Evolutionary conservation across 2,329 filamentous ascomycete genomes (phyloP), one percentile per base, ranked within the genome.

Genomic region (Fusarium tuaranense): DNA sequence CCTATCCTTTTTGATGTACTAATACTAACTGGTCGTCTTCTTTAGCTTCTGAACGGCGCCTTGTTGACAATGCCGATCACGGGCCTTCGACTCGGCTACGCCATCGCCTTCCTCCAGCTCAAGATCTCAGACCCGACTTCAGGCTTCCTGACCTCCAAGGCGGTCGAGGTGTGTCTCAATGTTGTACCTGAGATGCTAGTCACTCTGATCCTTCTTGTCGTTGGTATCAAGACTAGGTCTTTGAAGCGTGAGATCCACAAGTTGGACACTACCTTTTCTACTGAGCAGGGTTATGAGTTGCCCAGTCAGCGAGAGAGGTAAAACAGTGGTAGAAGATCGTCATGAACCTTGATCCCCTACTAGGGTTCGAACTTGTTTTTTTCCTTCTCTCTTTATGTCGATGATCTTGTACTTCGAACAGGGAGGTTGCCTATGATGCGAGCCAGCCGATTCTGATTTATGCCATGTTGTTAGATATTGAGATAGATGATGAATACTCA

Each of bases 151-250:
- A 59, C 61, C 10, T 69, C 69, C 38, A 65, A 51, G n/a, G 61
- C 57, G 3, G 18, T 46, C 14, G 55, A 71, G 8, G 57, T 71
- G 12, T 39, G 59, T 10, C 51, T 71, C 0, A 68, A 38, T 9
- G 30, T 71, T 7, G 41, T 71, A 7, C 69, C 69, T 1, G 69
- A 71, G 62, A 63, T 71, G 38, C 16, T 71, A 7, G 41, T 51
- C 18, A 65, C 34, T 5, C n/a, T 44, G 3, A n/a, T 51, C 8
- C 39, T 69, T 8, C 36, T 69, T 6, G 39, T 27, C n/a, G 69
- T 30, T 7, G 69, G 69, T 10, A 3, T 71, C 22, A 53, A 25
- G 16, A 71, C 69, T 3, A 30, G 46, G 10, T 63, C 65, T 5
- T 25, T 69, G 20, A 71, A 71, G 51, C 20, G 61, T 3, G 68